Evolutionary conservation across 345 rosid species (phyloP), one percentile per base, ranked within the genome.

Genomic region (Gossypium australe): DNA sequence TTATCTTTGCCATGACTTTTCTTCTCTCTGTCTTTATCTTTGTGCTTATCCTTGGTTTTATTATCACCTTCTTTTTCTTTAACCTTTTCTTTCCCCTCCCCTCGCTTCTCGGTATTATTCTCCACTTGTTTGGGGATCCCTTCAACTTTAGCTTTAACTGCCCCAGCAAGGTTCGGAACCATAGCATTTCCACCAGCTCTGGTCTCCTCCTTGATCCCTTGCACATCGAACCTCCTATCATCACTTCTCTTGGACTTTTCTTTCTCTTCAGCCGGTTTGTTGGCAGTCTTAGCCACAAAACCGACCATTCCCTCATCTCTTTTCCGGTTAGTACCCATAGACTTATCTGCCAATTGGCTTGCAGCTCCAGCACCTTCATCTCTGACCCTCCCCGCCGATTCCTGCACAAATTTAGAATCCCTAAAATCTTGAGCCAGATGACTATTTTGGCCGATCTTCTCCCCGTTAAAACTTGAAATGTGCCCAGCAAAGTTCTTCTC

Each of bases 351-450:
- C 74, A 29, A 22, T 75, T 77, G 82, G 45, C 43, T 78, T 67
- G 71, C 76, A 49, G 60, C 58, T 74, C 78, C 78, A 20, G 70
- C 78, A 14, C 67, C 81, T 41, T 79, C 91, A 77, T 78, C 84
- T 77, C 82, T 78, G 47, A 80, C 69, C 65, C 84, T 79, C 82
- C 77, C 81, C 4, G 71, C 87, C 77, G 76, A 74, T 74, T 78
- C 85, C 74, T 82, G 86, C 45, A 81, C 75, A 70, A 80, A 60
- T 67, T 78, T 80, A 73, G 81, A 63, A 74, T 81, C 79, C 61
- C 64, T 75, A 53, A 61, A 18, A 66, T 78, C 75, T 52, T 34
- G 77, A 27, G 68, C 56, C 57, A 49, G 52, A 75, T 67, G 74
- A 75, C 72, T 81, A 67, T 78, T 80, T 70, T 66, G 82, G 68